A percentile compares a stretch with the other conserved stretches of the same genome.
Evolutionary conservation across 1,139 yeast genomes (phyloP).

Genomic region (Pichia sp.): DNA sequence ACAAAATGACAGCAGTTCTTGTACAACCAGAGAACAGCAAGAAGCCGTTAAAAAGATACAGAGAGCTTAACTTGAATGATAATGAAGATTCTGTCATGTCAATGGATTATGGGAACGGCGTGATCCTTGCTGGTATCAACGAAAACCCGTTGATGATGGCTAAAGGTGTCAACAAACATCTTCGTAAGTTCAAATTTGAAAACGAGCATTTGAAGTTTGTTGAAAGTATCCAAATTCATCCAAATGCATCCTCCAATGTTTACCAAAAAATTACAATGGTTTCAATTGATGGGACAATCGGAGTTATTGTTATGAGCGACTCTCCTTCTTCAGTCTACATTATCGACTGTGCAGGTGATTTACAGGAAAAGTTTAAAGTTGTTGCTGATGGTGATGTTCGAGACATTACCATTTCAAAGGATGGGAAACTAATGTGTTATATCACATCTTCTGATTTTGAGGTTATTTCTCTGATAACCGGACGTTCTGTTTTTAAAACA

Average conservation of each 20-base stretch:
- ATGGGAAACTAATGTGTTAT: constrained; percentile 48
- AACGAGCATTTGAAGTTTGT: constrained; percentile 56
- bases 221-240: constrained; percentile 48
- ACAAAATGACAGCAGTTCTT: constrained; percentile 67
- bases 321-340: constrained; percentile 53
- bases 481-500: constrained; percentile 32
- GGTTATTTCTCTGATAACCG: constrained; percentile 43
- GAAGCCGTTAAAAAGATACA: constrained; percentile 49
- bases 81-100: constrained; percentile 74
- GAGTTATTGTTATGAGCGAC: constrained; percentile 57
- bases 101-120: constrained; percentile 45
- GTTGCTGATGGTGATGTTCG: constrained; percentile 47
- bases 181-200: constrained; percentile 55
- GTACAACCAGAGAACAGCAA: constrained; percentile 49
- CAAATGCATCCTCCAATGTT: constrained; percentile 35
- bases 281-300: constrained; percentile 47
- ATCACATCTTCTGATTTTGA: constrained; percentile 50
- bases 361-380: constrained; percentile 46
- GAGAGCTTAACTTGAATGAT: constrained; percentile 55
- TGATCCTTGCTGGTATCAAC: constrained; percentile 67
- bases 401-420: constrained; percentile 42
- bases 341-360: constrained; percentile 44
- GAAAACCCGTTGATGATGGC: constrained; percentile 51
- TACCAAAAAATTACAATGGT: constrained; percentile 54
- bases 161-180: constrained; percentile 62